phyloP scores from a whole-genome alignment of 768 basidiomycete genomes.

The Auricularia auricula-judae region DNA sequence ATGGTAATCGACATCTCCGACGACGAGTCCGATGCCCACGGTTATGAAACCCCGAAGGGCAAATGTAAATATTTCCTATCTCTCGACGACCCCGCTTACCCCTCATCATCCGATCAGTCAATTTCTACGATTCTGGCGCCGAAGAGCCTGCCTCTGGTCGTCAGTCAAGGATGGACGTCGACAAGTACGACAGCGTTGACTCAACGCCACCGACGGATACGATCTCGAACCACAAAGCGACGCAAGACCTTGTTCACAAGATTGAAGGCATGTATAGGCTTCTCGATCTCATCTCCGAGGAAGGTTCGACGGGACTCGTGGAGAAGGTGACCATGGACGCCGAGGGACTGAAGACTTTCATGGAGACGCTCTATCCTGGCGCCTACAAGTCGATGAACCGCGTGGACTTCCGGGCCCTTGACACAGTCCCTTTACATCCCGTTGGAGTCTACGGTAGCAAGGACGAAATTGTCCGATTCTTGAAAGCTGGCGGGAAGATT shows the following conservation, averaged over 20 bases:
- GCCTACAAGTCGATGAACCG: constrained; percentile 44
- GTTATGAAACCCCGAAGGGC: no score
- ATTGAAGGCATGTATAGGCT: constrained; percentile 40
- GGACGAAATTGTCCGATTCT: constrained; percentile 35
- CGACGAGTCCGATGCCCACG: no score
- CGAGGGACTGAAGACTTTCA: constrained; percentile 34
- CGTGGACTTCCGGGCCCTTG: constrained; percentile 44
- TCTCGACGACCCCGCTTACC: not conserved
- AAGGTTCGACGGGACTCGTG: constrained; percentile 40
- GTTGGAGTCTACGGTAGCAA: constrained; percentile 50
- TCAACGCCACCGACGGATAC: no score
- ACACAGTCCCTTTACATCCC: constrained; percentile 35
- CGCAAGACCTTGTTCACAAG: not conserved
- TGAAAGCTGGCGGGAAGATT: constrained; percentile 26
- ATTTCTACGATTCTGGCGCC: not conserved
- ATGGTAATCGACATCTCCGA: no score
- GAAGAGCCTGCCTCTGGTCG: not conserved
- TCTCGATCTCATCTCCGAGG: constrained; percentile 42
- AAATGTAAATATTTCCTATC: no score
- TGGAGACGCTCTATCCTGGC: constrained; percentile 38
- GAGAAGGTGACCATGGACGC: constrained; percentile 55
- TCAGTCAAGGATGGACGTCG: not conserved
- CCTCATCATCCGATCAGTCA: not conserved
- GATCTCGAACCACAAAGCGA: no score
- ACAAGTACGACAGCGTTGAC: not conserved